Evolutionary conservation across 192 early-diverging fungal genomes (phyloP), one percentile per base, ranked within the genome.

Genomic region (Coemansia sp.): DNA sequence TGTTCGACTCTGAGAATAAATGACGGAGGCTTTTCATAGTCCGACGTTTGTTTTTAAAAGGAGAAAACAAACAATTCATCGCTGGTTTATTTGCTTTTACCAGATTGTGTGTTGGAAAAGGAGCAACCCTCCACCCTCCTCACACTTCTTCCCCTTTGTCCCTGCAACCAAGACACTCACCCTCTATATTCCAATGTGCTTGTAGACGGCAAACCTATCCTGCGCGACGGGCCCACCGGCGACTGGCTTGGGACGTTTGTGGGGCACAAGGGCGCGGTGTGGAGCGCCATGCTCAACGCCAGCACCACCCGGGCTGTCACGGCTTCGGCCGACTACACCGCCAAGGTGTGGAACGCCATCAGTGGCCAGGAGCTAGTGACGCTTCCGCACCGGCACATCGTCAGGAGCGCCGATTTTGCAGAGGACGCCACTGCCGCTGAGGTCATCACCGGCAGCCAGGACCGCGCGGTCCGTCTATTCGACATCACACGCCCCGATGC

Each of bases 221-320:
- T 95, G 66, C 83, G 92, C 59, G 86, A 92, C 62, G 93, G 93
- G 9, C 83, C 85, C 38, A 95, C 93, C 2, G 93, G 93, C 52
- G 93, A 95, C 73, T 95, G 93, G 93, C 91, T 95, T 57, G 93
- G 93, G 15, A 92, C 89, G 11, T 95, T 95, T 56, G 63, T 87
- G 64, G 93, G 91, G 44, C 93, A 95, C 70, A 95, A 95, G 79
- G 93, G 93, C 38, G 93, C 93, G 1, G 92, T 96, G 4, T 94
- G 94, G 94, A 88, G 85, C 57, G 89, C 94, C 28, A 84, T 87
- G 62, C 83, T 96, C 53, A 88, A 84, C 17, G 79, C 83, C 25
- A 88, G 92, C 68, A 87, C 92, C 11, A 72, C 84, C n/a, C 82
- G 84, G 40, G 92, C 92, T 31, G 92, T 94, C 4, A 96, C 94